Percentiles rank a stretch among this genome's conserved stretches.
These are phyloP conservation scores for Geranomyces variabilis DNA, from an alignment of 192 early-diverging fungal genomes.

Conservation along the genomic window DNA sequence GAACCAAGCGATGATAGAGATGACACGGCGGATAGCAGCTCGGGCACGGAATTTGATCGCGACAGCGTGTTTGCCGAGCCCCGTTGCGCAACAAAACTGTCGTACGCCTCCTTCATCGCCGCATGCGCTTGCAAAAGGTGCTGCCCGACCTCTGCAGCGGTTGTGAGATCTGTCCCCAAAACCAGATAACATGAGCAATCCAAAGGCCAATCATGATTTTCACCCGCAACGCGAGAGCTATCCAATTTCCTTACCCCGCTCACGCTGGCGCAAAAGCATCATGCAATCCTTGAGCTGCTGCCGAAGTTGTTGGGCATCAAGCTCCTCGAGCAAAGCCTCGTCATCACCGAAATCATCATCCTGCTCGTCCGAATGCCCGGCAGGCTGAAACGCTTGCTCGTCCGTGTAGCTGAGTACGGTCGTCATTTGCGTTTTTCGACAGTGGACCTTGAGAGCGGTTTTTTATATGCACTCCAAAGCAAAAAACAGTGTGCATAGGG, in stretches of 20 bases:
- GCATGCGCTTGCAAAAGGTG: conserved; percentile 34
- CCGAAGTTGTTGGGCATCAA: conserved; percentile 6
- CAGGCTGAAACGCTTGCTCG: too few relatives aligned
- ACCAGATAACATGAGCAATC: not conserved
- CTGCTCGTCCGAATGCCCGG: too few relatives aligned
- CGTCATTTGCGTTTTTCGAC: too few relatives aligned
- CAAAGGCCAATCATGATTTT: not conserved
- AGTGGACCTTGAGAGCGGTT: too few relatives aligned
- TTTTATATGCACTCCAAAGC: too few relatives aligned
- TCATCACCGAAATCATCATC: not conserved
- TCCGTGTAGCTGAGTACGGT: too few relatives aligned
- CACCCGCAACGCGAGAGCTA: not conserved
- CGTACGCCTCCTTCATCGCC: conserved; percentile 25
- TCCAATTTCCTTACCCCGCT: conserved; percentile 14
- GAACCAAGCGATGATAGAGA: not conserved
- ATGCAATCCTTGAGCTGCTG: conserved; percentile 7
- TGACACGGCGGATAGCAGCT: not conserved
- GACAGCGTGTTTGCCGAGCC: not conserved
- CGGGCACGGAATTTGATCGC: conserved; percentile 13
- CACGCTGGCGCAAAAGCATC: conserved; percentile 9
- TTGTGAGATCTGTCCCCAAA: conserved; percentile 13
- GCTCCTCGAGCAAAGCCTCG: conserved; percentile 12
- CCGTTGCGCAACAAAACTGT: conserved; percentile 11
- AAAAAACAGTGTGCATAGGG: too few relatives aligned
- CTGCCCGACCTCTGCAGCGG: conserved; percentile 35